Evolutionary conservation across 768 basidiomycete genomes (phyloP), one percentile per base, ranked within the genome.

Genomic region (Trametes elegans): DNA sequence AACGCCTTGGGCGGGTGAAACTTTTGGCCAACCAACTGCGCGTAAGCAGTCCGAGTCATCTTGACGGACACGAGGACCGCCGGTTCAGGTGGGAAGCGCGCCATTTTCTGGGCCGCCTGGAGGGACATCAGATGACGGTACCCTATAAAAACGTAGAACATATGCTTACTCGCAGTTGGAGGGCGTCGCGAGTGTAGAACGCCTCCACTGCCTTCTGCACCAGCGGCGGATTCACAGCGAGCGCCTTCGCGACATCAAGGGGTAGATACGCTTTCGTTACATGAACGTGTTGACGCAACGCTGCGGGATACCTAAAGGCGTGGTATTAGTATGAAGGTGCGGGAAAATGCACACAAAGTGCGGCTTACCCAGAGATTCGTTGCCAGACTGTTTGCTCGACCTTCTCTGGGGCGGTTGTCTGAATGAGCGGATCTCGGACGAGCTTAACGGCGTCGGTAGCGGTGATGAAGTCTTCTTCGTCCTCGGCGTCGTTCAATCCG

Each of bases 131-230:
- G 8, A 6, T 9, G 5, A 18, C 36, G 13, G 21, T 13, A 8
- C 14, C 0, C 29, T 39, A 11, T 43, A 5, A 36, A 8, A 7
- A 10, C 4, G n/a, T 18, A 14, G 14, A 19, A 24, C 31, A 28
- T 19, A 29, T 38, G 69, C 85, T 70, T 70, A 96, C 92, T 34
- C 94, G 84, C 49, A 98, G 74, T 68, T 95, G 93, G 13, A 87
- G 76, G 1, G 90, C 89, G 74, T 98, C 97, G 49, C 97, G 81
- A 3, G 94, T 97, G 69, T 99, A 99, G 69, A 99, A 99, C 4
- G 89, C 81, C 70, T 95, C 94, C 3, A 90, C 80, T 0, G 95
- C 90, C 64, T 85, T 88, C 63, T 98, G 93, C 14, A 95, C 76
- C 13, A 99, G 78, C 2, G 78, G 71, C 0, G 87, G 87, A 57